Base-by-base conservation (phyloP, 2,329 filamentous ascomycete species). In the Pyricularia pennisetigena region DNA sequence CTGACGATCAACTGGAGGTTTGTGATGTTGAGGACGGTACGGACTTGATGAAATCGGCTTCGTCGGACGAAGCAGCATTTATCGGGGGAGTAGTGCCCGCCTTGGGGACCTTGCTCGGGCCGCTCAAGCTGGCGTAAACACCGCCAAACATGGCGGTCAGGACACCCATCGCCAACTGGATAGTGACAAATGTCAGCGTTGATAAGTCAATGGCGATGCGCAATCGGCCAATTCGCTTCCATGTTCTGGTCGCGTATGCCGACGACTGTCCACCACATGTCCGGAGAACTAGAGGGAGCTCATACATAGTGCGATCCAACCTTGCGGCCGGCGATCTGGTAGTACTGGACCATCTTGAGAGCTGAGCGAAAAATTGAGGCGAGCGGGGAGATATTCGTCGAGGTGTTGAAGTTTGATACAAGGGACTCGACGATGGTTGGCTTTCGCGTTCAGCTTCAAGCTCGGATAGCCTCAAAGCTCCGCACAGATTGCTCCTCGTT, bases 41-140 rank as follows among this genome's bases (percentile, higher is more conserved):
- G 80, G 78, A 88, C 86, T 87, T 86, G 82, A 88, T 87, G 79
- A 88, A 88, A 76, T 87, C 84, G 77, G 83, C 85, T 81, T 88
- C 86, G 75, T 87, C 86, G 74, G 85, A 81, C 79, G 82, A 86
- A 67, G 84, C 82, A 70, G 86, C 86, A 77, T 88, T 87, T 81
- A 88, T 86, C 66, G 86, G 86, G 71, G 86, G 86, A 66, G 82
- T 76, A 65, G 77, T 72, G 71, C 76, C 70, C 72, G 75, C 75
- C 76, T 79, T 81, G 77, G 80, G 81, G 75, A 80, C 76, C 76
- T 79, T 81, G 77, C 80, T 81, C 75, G 80, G 76, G 70, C 85
- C 82, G 65, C 79, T 76, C 68, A 79, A 69, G 68, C 79, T 78
- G 57, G 79, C 73, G 76, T 82, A 83, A 75, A 75, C 74, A 70